These are phyloP conservation scores for Podospora australis DNA, from an alignment of 495 filamentous ascomycete species.

Conservation along the genomic window DNA sequence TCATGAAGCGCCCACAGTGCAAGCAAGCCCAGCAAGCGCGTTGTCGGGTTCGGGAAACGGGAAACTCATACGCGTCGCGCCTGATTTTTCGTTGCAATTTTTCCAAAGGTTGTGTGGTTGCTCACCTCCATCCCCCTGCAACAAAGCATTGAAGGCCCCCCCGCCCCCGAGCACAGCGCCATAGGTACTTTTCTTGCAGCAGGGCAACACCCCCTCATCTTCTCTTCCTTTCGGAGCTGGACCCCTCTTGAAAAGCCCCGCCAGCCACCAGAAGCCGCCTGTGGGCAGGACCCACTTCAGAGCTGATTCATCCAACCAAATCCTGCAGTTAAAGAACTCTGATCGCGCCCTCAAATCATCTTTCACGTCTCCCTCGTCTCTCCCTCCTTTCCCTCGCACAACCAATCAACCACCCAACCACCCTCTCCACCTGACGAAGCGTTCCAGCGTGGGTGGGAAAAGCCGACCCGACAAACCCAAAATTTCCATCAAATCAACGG, in stretches of 20 bases:
- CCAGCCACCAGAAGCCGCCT: conserved; percentile 21
- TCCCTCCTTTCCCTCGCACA: conserved; percentile 35
- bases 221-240: conserved; percentile 11
- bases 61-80: no score
- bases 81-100: neutral
- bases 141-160: conserved; percentile 4
- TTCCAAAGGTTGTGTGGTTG: neutral
- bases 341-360: conserved; percentile 37
- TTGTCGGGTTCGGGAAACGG: no score
- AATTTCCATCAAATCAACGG: conserved; percentile 34
- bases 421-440: conserved; percentile 25
- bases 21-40: no score
- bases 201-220: conserved; percentile 14
- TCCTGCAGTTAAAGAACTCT: conserved; percentile 30
- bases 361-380: conserved; percentile 32
- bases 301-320: conserved; percentile 42
- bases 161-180: conserved; percentile 6
- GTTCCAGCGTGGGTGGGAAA: conserved; percentile 19
- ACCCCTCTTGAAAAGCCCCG: conserved; percentile 18
- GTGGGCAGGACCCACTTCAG: conserved; percentile 18
- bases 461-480: conserved; percentile 15
- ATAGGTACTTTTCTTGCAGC: conserved; percentile 12
- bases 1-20: no score
- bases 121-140: no score
- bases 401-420: conserved; percentile 36